Evolutionary conservation across 768 basidiomycete species (phyloP).

Genomic region (Pseudohyphozyma bogoriensis): DNA sequence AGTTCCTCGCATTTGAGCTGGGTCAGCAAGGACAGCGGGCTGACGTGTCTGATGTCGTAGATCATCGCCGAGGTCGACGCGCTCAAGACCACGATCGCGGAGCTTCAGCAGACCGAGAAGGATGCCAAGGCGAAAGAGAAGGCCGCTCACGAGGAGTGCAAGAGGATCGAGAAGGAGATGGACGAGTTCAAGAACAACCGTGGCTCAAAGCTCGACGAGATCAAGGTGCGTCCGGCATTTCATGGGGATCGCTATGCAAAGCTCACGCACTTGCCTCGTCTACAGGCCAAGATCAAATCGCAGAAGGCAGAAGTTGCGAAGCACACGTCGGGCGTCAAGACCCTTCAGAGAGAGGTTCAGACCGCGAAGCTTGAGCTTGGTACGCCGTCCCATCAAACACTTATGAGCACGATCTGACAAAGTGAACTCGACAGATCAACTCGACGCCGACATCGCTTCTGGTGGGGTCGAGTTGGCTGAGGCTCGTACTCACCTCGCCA

Average conservation of each 20-base stretch:
- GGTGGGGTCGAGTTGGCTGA: conserved; percentile 45
- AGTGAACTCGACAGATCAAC: conserved; percentile 63
- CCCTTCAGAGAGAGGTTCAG: conserved; percentile 79
- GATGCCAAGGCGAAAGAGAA: conserved; percentile 66
- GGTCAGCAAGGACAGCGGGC: not conserved
- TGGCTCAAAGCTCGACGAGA: conserved; percentile 86
- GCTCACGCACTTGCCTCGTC: not conserved
- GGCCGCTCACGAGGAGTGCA: conserved; percentile 62
- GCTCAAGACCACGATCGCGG: conserved; percentile 53
- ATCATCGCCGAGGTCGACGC: conserved; percentile 68
- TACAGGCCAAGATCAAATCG: conserved; percentile 62
- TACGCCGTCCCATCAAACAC: not conserved
- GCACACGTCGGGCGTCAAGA: conserved; percentile 69
- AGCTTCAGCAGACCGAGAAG: conserved; percentile 52
- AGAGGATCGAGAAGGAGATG: conserved; percentile 92
- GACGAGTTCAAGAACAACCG: conserved; percentile 97
- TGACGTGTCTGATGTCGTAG: conserved; percentile 43
- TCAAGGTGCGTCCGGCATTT: conserved; percentile 53
- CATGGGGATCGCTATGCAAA: not conserved
- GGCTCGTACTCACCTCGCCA: conserved; percentile 46
- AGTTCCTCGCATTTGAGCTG: conserved; percentile 29
- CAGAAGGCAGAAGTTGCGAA: conserved; percentile 74
- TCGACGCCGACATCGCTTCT: conserved; percentile 58
- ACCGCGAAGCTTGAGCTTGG: conserved; percentile 69
- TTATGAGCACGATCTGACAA: not conserved